Percentiles rank a stretch among this genome's conserved stretches.
These are phyloP conservation scores for Podospora comata DNA, from an alignment of 495 filamentous ascomycete genomes.

Conservation along the genomic window DNA sequence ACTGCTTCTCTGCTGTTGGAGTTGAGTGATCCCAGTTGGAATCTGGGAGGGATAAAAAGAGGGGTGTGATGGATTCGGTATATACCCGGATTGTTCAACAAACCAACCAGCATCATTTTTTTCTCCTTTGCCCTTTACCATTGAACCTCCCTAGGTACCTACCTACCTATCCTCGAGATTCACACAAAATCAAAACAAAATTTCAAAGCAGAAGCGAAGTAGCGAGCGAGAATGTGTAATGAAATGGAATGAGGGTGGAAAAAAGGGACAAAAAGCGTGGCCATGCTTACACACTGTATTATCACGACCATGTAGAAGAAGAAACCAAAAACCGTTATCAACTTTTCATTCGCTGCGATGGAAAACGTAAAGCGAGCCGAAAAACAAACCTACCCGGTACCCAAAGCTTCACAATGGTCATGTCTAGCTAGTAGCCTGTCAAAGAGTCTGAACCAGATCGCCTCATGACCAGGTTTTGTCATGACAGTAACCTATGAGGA, in stretches of 20 bases:
- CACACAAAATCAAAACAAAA: neutral
- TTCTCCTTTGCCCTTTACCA: neutral
- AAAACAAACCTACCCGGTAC: too few species aligned
- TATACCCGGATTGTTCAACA: conserved; percentile 8
- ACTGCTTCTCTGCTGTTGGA: neutral
- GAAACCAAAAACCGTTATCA: neutral
- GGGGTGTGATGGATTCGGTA: neutral
- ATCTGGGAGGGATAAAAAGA: neutral
- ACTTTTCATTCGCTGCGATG: too few species aligned
- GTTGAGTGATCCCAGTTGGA: neutral
- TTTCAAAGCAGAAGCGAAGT: neutral
- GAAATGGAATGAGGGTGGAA: neutral
- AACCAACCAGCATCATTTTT: neutral
- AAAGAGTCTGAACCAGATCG: too few species aligned
- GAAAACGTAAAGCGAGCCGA: too few species aligned
- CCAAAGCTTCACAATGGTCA: too few species aligned
- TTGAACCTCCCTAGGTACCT: neutral
- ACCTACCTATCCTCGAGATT: neutral
- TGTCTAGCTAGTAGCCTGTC: too few species aligned
- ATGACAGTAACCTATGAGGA: too few species aligned
- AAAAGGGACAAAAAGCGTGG: conserved; percentile 1
- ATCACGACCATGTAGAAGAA: neutral
- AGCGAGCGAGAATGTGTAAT: conserved; percentile 4
- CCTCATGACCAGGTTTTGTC: too few species aligned
- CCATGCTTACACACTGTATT: neutral